Evolutionary conservation across 768 basidiomycete genomes (phyloP), one percentile per base, ranked within the genome.

Genomic region (Lactarius tabidus): DNA sequence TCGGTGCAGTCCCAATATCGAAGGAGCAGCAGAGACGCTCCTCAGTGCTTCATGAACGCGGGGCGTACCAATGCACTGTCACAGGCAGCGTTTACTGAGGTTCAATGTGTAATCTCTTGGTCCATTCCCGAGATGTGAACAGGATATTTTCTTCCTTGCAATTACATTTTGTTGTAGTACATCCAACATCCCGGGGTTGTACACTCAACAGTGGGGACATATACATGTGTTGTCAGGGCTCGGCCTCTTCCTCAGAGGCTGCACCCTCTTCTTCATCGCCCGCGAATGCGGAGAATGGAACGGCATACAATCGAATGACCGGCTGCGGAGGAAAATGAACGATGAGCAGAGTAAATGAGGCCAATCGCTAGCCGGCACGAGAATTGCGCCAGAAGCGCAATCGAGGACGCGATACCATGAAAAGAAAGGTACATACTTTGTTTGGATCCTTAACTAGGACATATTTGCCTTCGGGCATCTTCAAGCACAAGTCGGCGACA

Each of bases 391-490:
- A 63, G 36, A 41, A 39, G 31, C 38, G 38, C 53, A 38, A 55
- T 48, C 39, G 35, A 58, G 62, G 51, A 56, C 48, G 51, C 26
- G 41, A 59, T 29, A 56, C 41, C 6, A 53, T n/a, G 28, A 51
- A 52, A 63, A 63, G 59, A 55, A 67, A 60, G 60, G 69, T 60
- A 75, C 83, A 71, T 73, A 96, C 95, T 86, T 86, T 93, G 83
- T 98, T 98, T 20, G 97, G 96, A 77, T 99, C 97, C 78, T 96
- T 97, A 59, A 99, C 87, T 31, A 99, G 80, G 17, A 98, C 91
- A 74, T 98, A 99, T 76, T 97, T 97, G 75, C 97, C 97, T 77
- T 98, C 96, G 26, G 93, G 93, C 87, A 95, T 89, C 77, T 95
- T 95, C 86, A 97, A 86, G 75, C 91, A 92, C 66, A 98, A 77